A percentile compares a stretch with the other conserved stretches of the same genome.
phyloP scores from a whole-genome alignment of 148 eudicot species.

The Fagopyrum tataricum region DNA sequence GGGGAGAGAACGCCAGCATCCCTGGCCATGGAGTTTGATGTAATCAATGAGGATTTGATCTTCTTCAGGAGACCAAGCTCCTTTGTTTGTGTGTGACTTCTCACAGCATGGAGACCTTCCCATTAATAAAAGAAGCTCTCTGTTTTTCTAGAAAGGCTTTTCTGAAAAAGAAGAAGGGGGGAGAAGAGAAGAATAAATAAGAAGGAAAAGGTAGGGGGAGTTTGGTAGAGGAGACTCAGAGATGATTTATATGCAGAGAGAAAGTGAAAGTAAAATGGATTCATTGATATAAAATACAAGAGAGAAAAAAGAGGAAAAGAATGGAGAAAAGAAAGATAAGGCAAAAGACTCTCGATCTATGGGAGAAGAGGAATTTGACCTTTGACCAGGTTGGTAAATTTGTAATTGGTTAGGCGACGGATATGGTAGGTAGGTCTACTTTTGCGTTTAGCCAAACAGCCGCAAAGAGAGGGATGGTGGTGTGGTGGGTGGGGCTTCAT shows the following conservation, averaged over 20 bases:
- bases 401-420: slow-evolving; percentile 7
- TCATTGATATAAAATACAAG: not conserved
- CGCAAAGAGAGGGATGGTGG: not conserved
- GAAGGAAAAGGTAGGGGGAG: not conserved
- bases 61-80: slow-evolving; percentile 57
- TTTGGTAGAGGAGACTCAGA: not conserved
- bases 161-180: not conserved
- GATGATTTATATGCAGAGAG: not conserved
- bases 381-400: not conserved
- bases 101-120: slow-evolving; percentile 59
- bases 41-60: slow-evolving; percentile 41
- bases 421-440: slow-evolving; percentile 4
- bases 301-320: not conserved
- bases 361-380: not conserved
- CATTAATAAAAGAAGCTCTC: slow-evolving; percentile 18
- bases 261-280: not conserved
- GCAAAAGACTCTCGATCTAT: not conserved
- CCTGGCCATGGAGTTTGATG: slow-evolving; percentile 44
- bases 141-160: not conserved
- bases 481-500: not conserved
- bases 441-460: slow-evolving; percentile 1
- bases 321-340: slow-evolving; percentile 1
- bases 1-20: slow-evolving; percentile 64
- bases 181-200: not conserved
- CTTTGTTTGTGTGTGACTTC: slow-evolving; percentile 56